Conservation (phyloP, 768 basidiomycete genomes). For the Collybia mongolica region DNA sequence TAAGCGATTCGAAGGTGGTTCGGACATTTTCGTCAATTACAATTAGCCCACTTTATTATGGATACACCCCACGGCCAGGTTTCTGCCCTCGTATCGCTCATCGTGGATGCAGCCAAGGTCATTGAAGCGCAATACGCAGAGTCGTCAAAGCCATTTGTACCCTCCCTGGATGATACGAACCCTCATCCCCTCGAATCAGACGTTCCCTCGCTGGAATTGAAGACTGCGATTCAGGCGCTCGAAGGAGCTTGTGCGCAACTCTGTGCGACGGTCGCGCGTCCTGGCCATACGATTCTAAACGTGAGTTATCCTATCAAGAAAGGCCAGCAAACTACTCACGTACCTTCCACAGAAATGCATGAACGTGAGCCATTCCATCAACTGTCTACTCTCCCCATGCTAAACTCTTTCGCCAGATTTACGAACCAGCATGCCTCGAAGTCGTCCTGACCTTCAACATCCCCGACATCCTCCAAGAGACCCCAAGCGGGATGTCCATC, state of each 20-base stretch:
- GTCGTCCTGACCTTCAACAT: slow-evolving; percentile 32
- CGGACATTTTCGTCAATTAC: too few species aligned
- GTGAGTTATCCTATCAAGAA: slow-evolving; percentile 15
- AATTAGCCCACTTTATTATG: too few species aligned
- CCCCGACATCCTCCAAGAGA: slow-evolving; percentile 31
- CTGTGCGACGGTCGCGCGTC: slow-evolving; percentile 26
- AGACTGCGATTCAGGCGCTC: slow-evolving; percentile 27
- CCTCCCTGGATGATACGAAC: slow-evolving; percentile 30
- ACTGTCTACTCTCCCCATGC: not conserved
- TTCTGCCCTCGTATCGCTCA: slow-evolving; percentile 17
- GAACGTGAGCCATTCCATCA: not conserved
- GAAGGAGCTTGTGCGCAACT: slow-evolving; percentile 35
- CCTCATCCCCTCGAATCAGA: slow-evolving; percentile 33
- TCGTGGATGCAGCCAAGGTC: slow-evolving; percentile 14
- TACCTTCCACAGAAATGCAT: not conserved
- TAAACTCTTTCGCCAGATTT: slow-evolving; percentile 14
- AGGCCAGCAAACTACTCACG: too few species aligned
- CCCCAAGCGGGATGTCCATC: slow-evolving; percentile 32
- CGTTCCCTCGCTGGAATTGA: slow-evolving; percentile 19
- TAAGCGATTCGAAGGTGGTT: too few species aligned
- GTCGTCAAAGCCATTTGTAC: slow-evolving; percentile 16
- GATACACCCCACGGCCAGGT: slow-evolving; percentile 2
- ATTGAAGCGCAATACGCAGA: slow-evolving; percentile 14
- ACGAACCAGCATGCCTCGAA: slow-evolving; percentile 31
- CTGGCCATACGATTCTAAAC: slow-evolving; percentile 28